phyloP scores from a whole-genome alignment of 2,329 filamentous ascomycete species.

The Alternaria triticina region DNA sequence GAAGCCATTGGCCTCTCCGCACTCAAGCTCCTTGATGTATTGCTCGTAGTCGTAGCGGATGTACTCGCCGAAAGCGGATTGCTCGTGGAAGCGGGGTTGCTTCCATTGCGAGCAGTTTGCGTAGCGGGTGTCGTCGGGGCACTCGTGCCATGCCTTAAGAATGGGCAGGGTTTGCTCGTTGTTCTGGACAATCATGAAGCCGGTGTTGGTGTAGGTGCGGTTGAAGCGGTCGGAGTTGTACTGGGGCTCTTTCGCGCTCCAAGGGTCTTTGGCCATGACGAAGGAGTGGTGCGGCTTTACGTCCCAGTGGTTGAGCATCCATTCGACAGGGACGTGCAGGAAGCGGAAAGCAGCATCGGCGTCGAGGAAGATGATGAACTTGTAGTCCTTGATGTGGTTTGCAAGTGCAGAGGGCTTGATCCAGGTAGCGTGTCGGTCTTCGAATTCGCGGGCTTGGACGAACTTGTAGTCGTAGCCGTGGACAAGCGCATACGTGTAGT shows the following conservation, averaged over 20 bases:
- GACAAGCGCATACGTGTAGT: constrained; percentile 51
- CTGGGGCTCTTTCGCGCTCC: constrained; percentile 37
- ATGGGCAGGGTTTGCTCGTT: constrained; percentile 57
- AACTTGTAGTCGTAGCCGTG: constrained; percentile 60
- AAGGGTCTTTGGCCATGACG: constrained; percentile 56
- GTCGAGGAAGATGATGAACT: constrained; percentile 58
- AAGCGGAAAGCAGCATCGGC: constrained; percentile 56
- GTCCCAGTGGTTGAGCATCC: constrained; percentile 59
- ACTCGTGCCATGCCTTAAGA: constrained; percentile 57
- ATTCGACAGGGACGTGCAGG: constrained; percentile 57
- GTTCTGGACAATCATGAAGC: constrained; percentile 62
- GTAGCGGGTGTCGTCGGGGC: constrained; percentile 46
- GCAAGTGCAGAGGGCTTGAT: constrained; percentile 52
- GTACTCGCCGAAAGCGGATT: constrained; percentile 49
- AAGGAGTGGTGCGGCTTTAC: constrained; percentile 52
- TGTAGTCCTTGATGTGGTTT: constrained; percentile 47
- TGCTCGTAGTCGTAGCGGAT: constrained; percentile 49
- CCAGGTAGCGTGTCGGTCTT: constrained; percentile 55
- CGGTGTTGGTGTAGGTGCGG: constrained; percentile 57
- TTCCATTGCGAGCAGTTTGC: constrained; percentile 48
- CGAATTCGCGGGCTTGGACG: constrained; percentile 50
- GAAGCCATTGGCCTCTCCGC: constrained; percentile 48
- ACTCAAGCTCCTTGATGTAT: constrained; percentile 48
- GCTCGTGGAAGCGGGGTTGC: constrained; percentile 47
- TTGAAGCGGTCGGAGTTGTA: constrained; percentile 53